Evolutionary conservation across 108 stramenopile genomes (phyloP), one percentile per base, ranked within the genome.

Genomic region (Cyclotella atomus): DNA sequence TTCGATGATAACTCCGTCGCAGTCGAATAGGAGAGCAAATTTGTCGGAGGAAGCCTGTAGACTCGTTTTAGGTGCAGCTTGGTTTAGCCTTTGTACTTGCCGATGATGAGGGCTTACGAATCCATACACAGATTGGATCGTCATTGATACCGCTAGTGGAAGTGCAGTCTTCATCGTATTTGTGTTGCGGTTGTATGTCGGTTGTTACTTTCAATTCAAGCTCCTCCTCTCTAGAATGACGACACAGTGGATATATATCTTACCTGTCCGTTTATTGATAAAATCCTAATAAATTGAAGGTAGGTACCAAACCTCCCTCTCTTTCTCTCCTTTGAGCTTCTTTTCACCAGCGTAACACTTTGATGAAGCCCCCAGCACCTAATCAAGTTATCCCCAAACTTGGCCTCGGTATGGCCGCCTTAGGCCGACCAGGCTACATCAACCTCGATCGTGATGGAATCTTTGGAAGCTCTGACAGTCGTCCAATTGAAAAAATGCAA

Each of bases 1-100:
- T 76, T 93, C 92, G 59, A 97, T 85, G 62, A 97, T 93, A 32
- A 97, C 96, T 25, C 96, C 96, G 65, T 97, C 96, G 67, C 96
- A 97, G 70, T 97, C 96, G 76, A 97, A 97, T 46, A 97, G 55
- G 15, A 97, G 71, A 12, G 89, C 94, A 56, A 66, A 89, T 30
- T 64, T 24, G 20, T 54, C 62, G 15, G 49, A 38, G 27, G 55
- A 41, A 9, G 63, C 44, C 20, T 68, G 52, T 59, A 73, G 53
- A 28, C 28, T 32, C 56, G 56, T 9, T n/a, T n/a, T n/a, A 32
- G 29, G 28, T 74, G 5, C 33, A 28, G 8, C 21, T 41, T n/a
- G 15, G 8, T 20, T 46, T 28, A 44, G 20, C 12, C 9, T 65
- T 0, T 46, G 65, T 38, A 25, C 30, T 66, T 7, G 3, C 32